phyloP scores from a whole-genome alignment of 2,329 filamentous ascomycete species.

The Sporothrix mexicana region DNA sequence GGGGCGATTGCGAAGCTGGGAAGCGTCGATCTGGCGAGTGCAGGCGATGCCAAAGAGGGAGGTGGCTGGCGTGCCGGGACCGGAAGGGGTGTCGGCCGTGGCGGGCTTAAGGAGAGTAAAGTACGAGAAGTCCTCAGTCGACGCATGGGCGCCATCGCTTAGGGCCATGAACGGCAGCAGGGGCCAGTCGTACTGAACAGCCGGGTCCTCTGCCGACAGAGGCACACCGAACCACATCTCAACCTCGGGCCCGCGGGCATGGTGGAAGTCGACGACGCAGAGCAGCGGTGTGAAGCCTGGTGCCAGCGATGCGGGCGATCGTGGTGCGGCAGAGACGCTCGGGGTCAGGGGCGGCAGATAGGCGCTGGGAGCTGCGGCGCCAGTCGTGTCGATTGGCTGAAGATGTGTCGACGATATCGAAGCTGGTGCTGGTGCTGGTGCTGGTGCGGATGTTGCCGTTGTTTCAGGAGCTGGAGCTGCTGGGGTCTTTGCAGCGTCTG shows the following conservation, averaged over 20 bases:
- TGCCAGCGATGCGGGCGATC: constrained; percentile 30
- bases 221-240: constrained; percentile 82
- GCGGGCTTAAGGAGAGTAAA: constrained; percentile 82
- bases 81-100: constrained; percentile 54
- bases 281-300: constrained; percentile 68
- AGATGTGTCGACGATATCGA: not conserved
- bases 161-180: constrained; percentile 95
- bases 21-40: constrained; percentile 86
- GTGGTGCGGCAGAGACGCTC: not conserved
- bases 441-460: not conserved
- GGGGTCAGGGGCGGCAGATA: constrained; percentile 12
- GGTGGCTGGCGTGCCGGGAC: constrained; percentile 49
- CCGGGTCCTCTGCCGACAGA: constrained; percentile 76
- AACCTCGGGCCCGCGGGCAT: constrained; percentile 87
- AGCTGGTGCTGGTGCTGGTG: not conserved
- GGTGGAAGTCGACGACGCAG: constrained; percentile 82
- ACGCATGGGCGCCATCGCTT: constrained; percentile 94
- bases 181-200: constrained; percentile 84
- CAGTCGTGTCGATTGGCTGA: constrained; percentile 28
- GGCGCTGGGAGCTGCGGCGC: not conserved
- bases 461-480: not conserved
- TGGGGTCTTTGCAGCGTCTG: not conserved
- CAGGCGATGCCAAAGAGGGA: constrained; percentile 97
- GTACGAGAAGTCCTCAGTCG: constrained; percentile 96
- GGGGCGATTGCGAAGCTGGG: constrained; percentile 75